Evolutionary conservation across 257 asterid genomes (phyloP), one percentile per base, ranked within the genome.

Genomic region (Salvia miltiorrhiza): DNA sequence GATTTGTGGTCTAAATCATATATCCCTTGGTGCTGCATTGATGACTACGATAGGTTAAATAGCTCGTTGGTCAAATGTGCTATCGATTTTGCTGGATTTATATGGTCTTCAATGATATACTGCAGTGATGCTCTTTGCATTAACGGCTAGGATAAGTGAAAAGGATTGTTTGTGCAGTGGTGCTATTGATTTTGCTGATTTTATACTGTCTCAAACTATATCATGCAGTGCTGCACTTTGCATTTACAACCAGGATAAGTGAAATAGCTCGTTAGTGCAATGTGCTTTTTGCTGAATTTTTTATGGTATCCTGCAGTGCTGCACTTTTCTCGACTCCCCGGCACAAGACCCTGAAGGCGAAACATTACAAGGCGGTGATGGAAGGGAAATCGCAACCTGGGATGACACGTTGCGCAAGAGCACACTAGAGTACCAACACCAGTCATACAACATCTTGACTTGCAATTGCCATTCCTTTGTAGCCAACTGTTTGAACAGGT

Each of bases 401-500:
- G 96, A 93, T 73, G 94, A 80, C 20, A 90, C 86, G 1, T 70
- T 93, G 72, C 89, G 74, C 23, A 89, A 82, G 78, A 83, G 96
- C 83, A 90, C 90, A 3, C 88, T 80, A 71, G 97, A 88, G 84
- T 93, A 80, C 75, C 99, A 93, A 62, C 96, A 93, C 82, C 86
- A 64, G 44, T 77, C 99, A 70, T 93, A 90, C 92, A 90, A 85
- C 84, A 81, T 93, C 72, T 78, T 93, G 60, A 86, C 99, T 37
- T 90, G 97, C 88, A 93, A 93, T 77, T 93, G 99, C 86, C 97
- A 93, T 83, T 93, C 96, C 4, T 93, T 87, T 54, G 99, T 88
- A 1, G 90, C 96, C 78, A 93, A 93, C 78, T 85, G 90, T 77
- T 69, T 93, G 73, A 93, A 93, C 88, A 83, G 91, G 88, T 70